Percentiles rank a stretch among this genome's conserved stretches.
phyloP scores from a whole-genome alignment of 768 basidiomycete species.

The Pleurotus tuber-regium region DNA sequence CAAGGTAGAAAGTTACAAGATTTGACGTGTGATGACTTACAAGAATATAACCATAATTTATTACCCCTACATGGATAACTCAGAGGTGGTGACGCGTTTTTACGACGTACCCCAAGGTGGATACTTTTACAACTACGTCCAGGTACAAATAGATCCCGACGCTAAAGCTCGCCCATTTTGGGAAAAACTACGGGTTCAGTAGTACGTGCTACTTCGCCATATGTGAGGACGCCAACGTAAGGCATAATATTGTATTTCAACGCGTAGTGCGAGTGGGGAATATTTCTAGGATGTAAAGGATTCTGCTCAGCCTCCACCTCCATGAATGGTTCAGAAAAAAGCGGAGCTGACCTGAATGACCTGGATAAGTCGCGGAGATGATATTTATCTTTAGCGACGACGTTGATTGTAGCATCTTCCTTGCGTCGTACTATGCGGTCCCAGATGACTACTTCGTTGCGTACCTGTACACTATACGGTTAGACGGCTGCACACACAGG shows the following conservation, averaged over 20 bases:
- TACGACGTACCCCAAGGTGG: too few relatives aligned
- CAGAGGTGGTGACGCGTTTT: too few relatives aligned
- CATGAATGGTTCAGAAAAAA: constrained; percentile 1
- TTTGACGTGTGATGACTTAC: too few relatives aligned
- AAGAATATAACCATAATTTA: too few relatives aligned
- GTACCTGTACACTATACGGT: constrained; percentile 40
- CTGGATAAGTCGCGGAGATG: constrained; percentile 71
- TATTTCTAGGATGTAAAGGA: constrained; percentile 44
- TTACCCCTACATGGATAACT: too few relatives aligned
- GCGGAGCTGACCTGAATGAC: constrained; percentile 78
- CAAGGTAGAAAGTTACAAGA: too few relatives aligned
- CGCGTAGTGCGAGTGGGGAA: constrained; percentile 62
- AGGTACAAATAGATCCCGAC: too few relatives aligned
- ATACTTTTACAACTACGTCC: too few relatives aligned
- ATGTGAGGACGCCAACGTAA: constrained; percentile 75
- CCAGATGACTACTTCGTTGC: constrained; percentile 87
- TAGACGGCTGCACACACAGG: too few relatives aligned
- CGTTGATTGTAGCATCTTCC: constrained; percentile 66
- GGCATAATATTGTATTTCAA: constrained; percentile 93
- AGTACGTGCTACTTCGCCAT: constrained; percentile 65
- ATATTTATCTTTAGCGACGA: constrained; percentile 79
- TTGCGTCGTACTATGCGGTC: constrained; percentile 86
- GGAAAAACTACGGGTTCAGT: constrained; percentile 38
- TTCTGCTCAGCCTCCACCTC: neutral
- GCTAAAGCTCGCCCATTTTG: constrained; percentile 15